Evolutionary conservation across 768 basidiomycete species (phyloP).

Genomic region (Amanita pallidorosea): DNA sequence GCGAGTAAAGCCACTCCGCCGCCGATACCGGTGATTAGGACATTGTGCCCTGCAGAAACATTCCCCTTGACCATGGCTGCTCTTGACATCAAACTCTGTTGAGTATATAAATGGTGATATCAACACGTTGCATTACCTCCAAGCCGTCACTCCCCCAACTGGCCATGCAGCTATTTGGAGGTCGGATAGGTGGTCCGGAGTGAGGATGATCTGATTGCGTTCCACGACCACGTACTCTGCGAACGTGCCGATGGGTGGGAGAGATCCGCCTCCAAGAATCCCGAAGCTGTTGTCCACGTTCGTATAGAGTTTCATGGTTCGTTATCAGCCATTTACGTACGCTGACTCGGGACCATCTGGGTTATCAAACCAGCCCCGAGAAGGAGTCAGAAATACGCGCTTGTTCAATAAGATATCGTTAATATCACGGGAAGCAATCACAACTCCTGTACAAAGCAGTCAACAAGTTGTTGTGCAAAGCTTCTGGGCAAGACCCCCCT

Average conservation of each 20-base stretch:
- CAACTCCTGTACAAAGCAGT: slow-evolving; percentile 32
- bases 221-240: slow-evolving; percentile 67
- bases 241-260: slow-evolving; percentile 59
- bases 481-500: slow-evolving; percentile 28
- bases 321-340: slow-evolving; percentile 19
- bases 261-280: slow-evolving; percentile 49
- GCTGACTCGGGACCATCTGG: slow-evolving; percentile 54
- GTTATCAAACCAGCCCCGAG: slow-evolving; percentile 63
- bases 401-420: slow-evolving; percentile 47
- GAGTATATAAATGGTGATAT: neutral
- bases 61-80: slow-evolving; percentile 56
- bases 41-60: slow-evolving; percentile 52
- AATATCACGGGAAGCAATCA: slow-evolving; percentile 44
- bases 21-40: slow-evolving; percentile 76
- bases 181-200: slow-evolving; percentile 59
- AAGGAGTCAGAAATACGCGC: slow-evolving; percentile 69
- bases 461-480: neutral
- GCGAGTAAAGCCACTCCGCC: slow-evolving; percentile 77
- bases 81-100: slow-evolving; percentile 21
- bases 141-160: slow-evolving; percentile 68
- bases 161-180: slow-evolving; percentile 71
- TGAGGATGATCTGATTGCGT: slow-evolving; percentile 52
- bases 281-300: slow-evolving; percentile 37
- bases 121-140: slow-evolving; percentile 40
- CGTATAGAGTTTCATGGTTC: neutral